Base-by-base conservation (phyloP, 2,329 filamentous ascomycete species). In the Colletotrichum trifolii region DNA sequence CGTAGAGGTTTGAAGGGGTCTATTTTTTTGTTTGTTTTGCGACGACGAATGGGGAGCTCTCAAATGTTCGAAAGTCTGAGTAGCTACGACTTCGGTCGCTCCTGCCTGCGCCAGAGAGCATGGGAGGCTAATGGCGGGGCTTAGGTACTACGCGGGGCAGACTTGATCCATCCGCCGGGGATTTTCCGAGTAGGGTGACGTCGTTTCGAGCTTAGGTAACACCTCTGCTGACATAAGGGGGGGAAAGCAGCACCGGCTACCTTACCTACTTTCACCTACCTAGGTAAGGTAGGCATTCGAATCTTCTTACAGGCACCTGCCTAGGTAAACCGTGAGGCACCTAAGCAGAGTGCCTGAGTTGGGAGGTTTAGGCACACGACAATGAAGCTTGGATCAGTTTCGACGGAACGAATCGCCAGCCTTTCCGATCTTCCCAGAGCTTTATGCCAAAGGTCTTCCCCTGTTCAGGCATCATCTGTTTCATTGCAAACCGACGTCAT, bases 1-100 rank as follows among this genome's bases (percentile, higher is more conserved):
- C 38, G 12, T 5, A 33, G 34, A 9, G 25, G 45, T 35, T 33
- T 6, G 17, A 13, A 12, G 11, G 54, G 47, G 2, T 15, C 33
- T 56, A 42, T 47, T 43, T n/a, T 45, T 45, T 55, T 39, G 40
- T 56, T 56, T 50, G 38, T 50, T 17, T 52, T 47, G 47, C 33
- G 58, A 39, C 38, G 40, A 42, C 46, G 47, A 42, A 35, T 57
- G n/a, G 25, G 40, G 42, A 66, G 58, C 63, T 66, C n/a, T 46
- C 36, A 34, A 33, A 36, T 40, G n/a, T 35, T 40, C 42, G 48
- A 53, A 43, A 55, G 52, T 52, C 62, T 62, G 17, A 36, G 60
- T 52, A 66, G 63, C 58, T 66, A 57, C 47, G 63, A 62, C 63
- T 47, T 56, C 38, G 45, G 63, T 49, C 59, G 17, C 63, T 66